Conservation (phyloP, 179 eudicot species). For the Nepenthes alata region DNA sequence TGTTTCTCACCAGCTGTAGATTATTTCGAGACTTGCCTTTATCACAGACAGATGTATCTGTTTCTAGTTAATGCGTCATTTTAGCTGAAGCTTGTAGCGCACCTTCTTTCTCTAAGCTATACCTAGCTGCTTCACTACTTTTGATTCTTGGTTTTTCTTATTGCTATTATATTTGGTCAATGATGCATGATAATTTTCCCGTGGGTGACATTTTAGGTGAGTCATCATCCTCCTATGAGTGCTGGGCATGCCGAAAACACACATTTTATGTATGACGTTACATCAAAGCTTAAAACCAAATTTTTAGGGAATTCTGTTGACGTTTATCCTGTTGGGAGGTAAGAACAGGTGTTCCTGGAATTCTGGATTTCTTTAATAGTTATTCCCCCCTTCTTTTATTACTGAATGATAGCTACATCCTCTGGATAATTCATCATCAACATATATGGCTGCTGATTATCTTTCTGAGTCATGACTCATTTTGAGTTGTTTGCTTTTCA, state of each 20-base stretch:
- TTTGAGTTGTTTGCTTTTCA: not conserved
- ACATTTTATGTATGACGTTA: constrained; percentile 77
- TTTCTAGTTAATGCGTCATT: not conserved
- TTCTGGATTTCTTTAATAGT: not conserved
- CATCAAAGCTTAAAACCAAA: constrained; percentile 90
- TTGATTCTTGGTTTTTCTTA: not conserved
- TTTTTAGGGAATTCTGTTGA: constrained; percentile 87
- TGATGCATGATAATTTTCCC: not conserved
- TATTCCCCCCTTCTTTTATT: not conserved
- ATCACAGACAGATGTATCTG: not conserved
- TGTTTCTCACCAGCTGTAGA: not conserved
- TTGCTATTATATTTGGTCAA: not conserved
- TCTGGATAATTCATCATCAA: not conserved
- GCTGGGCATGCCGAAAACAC: constrained; percentile 94
- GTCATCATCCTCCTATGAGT: constrained; percentile 99
- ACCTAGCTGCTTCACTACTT: not conserved
- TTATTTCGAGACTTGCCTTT: not conserved
- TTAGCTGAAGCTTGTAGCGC: not conserved
- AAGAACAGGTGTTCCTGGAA: constrained; percentile 3
- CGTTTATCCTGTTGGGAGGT: constrained; percentile 96
- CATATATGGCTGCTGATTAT: not conserved
- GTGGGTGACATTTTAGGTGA: constrained; percentile 31
- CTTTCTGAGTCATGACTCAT: not conserved
- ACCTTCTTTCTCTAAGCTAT: not conserved
- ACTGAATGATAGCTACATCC: not conserved